These are phyloP conservation scores for Hymenoscyphus salicellus DNA, from an alignment of 2,329 filamentous ascomycete species.

Conservation along the genomic window DNA sequence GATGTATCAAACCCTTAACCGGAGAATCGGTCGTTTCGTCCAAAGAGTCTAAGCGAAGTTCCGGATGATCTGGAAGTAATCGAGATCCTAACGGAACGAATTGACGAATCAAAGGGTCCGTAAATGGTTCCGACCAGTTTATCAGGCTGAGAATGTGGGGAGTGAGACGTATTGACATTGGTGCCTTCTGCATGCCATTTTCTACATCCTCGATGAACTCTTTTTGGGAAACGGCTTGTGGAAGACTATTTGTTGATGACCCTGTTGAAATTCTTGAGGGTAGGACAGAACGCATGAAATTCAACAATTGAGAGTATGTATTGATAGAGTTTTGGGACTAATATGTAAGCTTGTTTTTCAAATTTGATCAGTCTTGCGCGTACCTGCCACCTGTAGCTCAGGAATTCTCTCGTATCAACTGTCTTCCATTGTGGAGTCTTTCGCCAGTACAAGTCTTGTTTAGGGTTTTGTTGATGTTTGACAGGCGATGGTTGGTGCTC, in stretches of 20 bases:
- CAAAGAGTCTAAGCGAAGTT: slow-evolving; percentile 56
- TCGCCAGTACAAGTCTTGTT: neutral
- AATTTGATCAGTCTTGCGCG: neutral
- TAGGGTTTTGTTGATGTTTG: neutral
- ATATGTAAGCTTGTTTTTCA: neutral
- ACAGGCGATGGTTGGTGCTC: neutral
- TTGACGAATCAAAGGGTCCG: slow-evolving; percentile 59
- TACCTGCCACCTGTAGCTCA: neutral
- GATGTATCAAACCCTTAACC: slow-evolving; percentile 56
- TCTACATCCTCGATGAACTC: slow-evolving; percentile 53
- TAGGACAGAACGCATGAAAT: neutral
- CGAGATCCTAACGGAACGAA: slow-evolving; percentile 56
- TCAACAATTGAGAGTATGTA: neutral
- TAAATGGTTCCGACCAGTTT: slow-evolving; percentile 56
- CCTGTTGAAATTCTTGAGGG: neutral
- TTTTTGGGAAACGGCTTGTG: neutral
- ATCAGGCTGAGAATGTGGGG: slow-evolving; percentile 59
- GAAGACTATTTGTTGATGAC: neutral
- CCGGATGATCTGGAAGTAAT: slow-evolving; percentile 53
- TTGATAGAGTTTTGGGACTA: neutral
- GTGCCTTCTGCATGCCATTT: slow-evolving; percentile 50
- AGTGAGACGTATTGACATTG: slow-evolving; percentile 60
- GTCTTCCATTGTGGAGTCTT: neutral
- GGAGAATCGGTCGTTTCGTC: slow-evolving; percentile 55
- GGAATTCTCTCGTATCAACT: neutral